phyloP scores from a whole-genome alignment of 805 yeast species.

The Nakazawaea ernobii region DNA sequence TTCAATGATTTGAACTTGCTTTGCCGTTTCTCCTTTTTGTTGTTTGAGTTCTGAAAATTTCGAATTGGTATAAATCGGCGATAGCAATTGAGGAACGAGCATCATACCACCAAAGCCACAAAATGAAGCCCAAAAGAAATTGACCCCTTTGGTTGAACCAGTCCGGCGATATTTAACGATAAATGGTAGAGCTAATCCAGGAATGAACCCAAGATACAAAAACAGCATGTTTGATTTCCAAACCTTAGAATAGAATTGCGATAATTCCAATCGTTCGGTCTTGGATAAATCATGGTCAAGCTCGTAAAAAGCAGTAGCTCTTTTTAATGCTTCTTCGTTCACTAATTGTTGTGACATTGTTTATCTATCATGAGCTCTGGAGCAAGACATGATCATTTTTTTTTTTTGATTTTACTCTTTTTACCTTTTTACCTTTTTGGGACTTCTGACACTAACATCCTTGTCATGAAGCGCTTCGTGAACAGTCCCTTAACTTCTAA shows the following conservation, averaged over 20 bases:
- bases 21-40: conserved; percentile 19
- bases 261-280: conserved; percentile 36
- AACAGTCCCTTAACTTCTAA: too few relatives aligned
- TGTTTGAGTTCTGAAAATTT: conserved; percentile 25
- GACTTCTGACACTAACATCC: too few relatives aligned
- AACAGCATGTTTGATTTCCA: conserved; percentile 27
- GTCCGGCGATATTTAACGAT: conserved; percentile 27
- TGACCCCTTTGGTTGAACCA: conserved; percentile 29
- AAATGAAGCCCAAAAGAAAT: conserved; percentile 34
- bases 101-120: conserved; percentile 36
- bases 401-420: too few relatives aligned
- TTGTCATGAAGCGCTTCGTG: too few relatives aligned
- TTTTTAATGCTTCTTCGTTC: conserved; percentile 29
- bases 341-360: not conserved
- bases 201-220: conserved; percentile 36
- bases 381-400: too few relatives aligned
- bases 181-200: conserved; percentile 39
- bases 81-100: conserved; percentile 24
- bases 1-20: conserved; percentile 16
- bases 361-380: too few relatives aligned
- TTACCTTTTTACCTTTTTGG: too few relatives aligned
- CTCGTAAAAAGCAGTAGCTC: conserved; percentile 44
- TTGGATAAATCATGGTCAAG: conserved; percentile 37
- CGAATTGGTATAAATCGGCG: conserved; percentile 25
- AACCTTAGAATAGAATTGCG: conserved; percentile 30